phyloP scores from a whole-genome alignment of 2,329 filamentous ascomycete genomes.

The Ophiostoma novo-ulmi region DNA sequence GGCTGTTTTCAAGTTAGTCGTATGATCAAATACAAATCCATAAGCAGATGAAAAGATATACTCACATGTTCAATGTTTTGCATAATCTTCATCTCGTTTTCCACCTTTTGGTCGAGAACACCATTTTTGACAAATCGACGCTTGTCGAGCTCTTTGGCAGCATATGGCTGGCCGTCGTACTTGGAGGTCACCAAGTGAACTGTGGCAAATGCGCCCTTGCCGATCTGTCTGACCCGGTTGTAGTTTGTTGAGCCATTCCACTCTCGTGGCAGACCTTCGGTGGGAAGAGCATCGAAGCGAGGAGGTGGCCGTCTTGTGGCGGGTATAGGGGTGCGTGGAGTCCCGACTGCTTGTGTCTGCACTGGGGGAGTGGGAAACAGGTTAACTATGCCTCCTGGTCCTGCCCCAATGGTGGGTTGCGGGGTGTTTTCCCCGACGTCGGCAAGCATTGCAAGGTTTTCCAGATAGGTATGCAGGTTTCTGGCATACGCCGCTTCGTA shows the following conservation, averaged over 20 bases:
- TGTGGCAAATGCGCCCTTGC: slow-evolving; percentile 89
- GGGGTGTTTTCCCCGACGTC: slow-evolving; percentile 28
- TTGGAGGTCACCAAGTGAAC: slow-evolving; percentile 88
- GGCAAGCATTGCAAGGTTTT: slow-evolving; percentile 33
- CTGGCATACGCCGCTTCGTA: slow-evolving; percentile 60
- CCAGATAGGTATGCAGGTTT: slow-evolving; percentile 66
- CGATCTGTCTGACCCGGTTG: slow-evolving; percentile 74
- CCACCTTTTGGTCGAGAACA: slow-evolving; percentile 80
- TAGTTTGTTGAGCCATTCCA: slow-evolving; percentile 84
- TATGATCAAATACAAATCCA: neutral
- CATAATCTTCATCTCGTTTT: slow-evolving; percentile 98
- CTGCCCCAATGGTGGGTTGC: slow-evolving; percentile 43
- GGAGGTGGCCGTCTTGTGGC: slow-evolving; percentile 21
- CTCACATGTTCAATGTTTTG: slow-evolving; percentile 73
- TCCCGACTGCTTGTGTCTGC: neutral
- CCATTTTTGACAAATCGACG: slow-evolving; percentile 90
- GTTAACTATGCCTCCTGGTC: slow-evolving; percentile 43
- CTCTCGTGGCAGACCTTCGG: slow-evolving; percentile 46
- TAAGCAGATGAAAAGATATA: slow-evolving; percentile 20
- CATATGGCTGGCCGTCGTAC: slow-evolving; percentile 74
- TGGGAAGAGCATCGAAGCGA: slow-evolving; percentile 31
- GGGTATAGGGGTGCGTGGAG: slow-evolving; percentile 14
- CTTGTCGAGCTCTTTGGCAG: slow-evolving; percentile 94
- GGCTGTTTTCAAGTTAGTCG: slow-evolving; percentile 43
- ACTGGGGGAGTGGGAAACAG: slow-evolving; percentile 30